Evolutionary conservation across 495 filamentous ascomycete species (phyloP), one percentile per base, ranked within the genome.

Genomic region (Aspergillus campestris): DNA sequence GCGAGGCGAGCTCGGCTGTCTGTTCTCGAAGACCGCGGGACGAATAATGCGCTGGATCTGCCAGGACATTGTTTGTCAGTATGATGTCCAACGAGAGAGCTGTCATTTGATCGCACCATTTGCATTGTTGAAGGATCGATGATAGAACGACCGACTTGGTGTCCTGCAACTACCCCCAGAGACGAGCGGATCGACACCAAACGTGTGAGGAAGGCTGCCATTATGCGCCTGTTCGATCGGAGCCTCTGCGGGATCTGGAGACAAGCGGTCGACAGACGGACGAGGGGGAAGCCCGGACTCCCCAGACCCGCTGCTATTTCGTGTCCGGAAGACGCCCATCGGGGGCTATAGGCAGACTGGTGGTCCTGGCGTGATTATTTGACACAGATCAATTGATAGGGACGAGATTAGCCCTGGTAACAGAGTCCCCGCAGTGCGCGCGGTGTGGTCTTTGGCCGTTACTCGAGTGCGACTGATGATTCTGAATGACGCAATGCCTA

Each of bases 1-100:
- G 86, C 6, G 78, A 87, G 18, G 92, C 91, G 31, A 98, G 77
- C 60, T 95, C 87, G 30, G 89, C 89, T 2, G 92, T 94, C 57
- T 94, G 82, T 60, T 95, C 86, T 43, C 92, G 82, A 9, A 98
- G 85, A 46, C 79, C 84, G 35, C 80, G 75, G 15, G 77, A 78
- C 24, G 84, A 80, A 64, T 86, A 85, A 44, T 84, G 80, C 6
- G 79, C 75, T 50, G 74, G 79, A 55, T 94, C 86, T 68, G 73
- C 18, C 4, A 24, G 18, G 18, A 64, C 31, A 45, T 40, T 13
- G 45, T 38, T 47, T 42, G 48, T 70, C 53, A 72, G 60, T 52
- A 58, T 53, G 45, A 43, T 31, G 33, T 18, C 28, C 38, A 11
- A 36, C 14, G 24, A 44, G 24, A 24, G 13, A 24, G n/a, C 14